Conservation (phyloP, 2,329 filamentous ascomycete species). For the Juglanconis sp. region DNA sequence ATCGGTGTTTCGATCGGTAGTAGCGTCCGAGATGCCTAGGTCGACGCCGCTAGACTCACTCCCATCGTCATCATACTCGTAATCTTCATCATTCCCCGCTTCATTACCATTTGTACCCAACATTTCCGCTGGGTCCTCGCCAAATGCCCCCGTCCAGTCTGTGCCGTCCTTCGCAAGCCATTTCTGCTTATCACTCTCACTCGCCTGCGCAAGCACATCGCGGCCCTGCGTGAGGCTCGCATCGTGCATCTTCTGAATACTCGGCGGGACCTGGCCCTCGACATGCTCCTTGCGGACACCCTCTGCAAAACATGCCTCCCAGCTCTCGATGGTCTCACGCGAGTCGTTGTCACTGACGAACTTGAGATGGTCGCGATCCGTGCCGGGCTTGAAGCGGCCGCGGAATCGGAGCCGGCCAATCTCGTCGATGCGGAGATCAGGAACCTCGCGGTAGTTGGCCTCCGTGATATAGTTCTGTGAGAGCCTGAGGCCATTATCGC, state of each 20-base stretch:
- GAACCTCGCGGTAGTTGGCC: conserved; percentile 65
- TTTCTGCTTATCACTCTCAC: conserved; percentile 68
- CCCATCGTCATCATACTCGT: conserved; percentile 37
- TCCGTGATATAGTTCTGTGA: conserved; percentile 92
- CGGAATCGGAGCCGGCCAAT: conserved; percentile 78
- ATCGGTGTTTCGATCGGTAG: conserved; percentile 23
- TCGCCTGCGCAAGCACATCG: conserved; percentile 72
- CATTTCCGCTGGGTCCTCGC: conserved; percentile 63
- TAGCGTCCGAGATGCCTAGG: conserved; percentile 59
- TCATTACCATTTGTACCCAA: conserved; percentile 30
- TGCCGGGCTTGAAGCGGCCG: conserved; percentile 83
- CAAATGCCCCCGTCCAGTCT: conserved; percentile 86
- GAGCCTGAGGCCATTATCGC: conserved; percentile 69
- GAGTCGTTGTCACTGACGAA: conserved; percentile 86
- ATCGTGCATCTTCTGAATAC: conserved; percentile 75
- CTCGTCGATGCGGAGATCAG: conserved; percentile 74
- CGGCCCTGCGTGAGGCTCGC: conserved; percentile 74
- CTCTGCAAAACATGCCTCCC: conserved; percentile 88
- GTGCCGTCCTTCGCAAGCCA: conserved; percentile 79
- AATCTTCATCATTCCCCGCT: conserved; percentile 33
- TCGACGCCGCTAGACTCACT: conserved; percentile 40
- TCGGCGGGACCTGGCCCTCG: conserved; percentile 67
- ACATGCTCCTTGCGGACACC: conserved; percentile 75
- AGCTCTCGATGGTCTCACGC: conserved; percentile 89
- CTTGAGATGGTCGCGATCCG: conserved; percentile 76